Evolutionary conservation across 1,284 basidiomycete genomes (phyloP).

Genomic region (Cryptococcus floricola): DNA sequence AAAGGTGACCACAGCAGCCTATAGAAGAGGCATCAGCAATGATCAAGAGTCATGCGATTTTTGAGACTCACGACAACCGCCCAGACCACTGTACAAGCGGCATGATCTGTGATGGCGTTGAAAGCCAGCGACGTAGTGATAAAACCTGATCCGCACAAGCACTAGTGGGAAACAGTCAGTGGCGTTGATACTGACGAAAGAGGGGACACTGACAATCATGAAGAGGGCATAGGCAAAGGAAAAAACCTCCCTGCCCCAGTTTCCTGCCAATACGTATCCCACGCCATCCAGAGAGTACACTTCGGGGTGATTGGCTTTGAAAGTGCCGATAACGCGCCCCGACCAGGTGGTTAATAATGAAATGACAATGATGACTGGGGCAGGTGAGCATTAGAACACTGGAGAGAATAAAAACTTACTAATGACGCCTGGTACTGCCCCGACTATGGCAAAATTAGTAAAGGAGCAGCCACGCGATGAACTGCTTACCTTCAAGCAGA

Average conservation of each 20-base stretch:
- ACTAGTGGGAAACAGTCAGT: too few relatives aligned
- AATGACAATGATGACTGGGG: slow-evolving; percentile 21
- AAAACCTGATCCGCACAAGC: slow-evolving; percentile 16
- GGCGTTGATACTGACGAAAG: too few relatives aligned
- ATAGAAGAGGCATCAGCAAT: not conserved
- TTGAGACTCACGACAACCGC: slow-evolving; percentile 27
- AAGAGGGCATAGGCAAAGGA: slow-evolving; percentile 24
- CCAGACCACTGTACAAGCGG: slow-evolving; percentile 44
- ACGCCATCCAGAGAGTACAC: slow-evolving; percentile 33
- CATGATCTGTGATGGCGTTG: slow-evolving; percentile 47
- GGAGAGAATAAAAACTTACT: slow-evolving; percentile 13
- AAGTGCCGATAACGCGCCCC: slow-evolving; percentile 22
- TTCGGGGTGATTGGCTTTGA: slow-evolving; percentile 33
- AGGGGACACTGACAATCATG: slow-evolving; percentile 14
- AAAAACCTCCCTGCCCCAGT: slow-evolving; percentile 27
- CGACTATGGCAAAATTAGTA: slow-evolving; percentile 5
- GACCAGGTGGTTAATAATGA: slow-evolving; percentile 25
- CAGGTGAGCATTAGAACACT: not conserved
- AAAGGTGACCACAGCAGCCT: slow-evolving; percentile 25
- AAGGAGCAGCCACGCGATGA: not conserved
- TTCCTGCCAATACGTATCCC: slow-evolving; percentile 29
- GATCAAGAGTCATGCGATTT: too few relatives aligned
- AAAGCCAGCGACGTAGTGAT: slow-evolving; percentile 46
- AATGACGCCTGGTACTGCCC: slow-evolving; percentile 32
- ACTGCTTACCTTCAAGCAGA: slow-evolving; percentile 6